Conservation (phyloP, 73 alveolate species). For the Tetrahymena elliotti region DNA sequence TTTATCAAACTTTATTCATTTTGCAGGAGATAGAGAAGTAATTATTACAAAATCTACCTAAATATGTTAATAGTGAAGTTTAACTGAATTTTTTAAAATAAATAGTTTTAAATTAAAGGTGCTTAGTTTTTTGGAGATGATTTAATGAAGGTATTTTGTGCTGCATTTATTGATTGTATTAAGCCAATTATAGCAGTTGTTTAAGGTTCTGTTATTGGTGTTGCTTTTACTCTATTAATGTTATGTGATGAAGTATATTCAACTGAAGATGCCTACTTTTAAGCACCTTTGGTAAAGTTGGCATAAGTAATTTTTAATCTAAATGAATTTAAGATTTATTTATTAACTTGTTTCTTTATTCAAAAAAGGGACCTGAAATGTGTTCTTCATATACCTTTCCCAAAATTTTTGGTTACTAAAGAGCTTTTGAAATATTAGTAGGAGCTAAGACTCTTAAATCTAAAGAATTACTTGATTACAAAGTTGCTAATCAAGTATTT, state of each 20-base stretch:
- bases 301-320: not conserved
- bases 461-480: not conserved
- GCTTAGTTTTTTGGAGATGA: not conserved
- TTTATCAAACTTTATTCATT: not conserved
- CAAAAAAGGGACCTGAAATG: not conserved
- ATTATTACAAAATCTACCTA: not conserved
- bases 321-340: not conserved
- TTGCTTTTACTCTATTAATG: not conserved
- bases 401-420: not conserved
- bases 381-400: not conserved
- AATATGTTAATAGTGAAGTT: too few species aligned
- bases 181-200: not conserved
- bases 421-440: not conserved
- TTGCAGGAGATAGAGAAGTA: not conserved
- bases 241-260: not conserved
- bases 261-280: not conserved
- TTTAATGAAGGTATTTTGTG: not conserved
- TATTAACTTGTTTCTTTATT: not conserved
- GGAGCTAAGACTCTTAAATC: not conserved
- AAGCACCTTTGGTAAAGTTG: not conserved
- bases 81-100: too few species aligned
- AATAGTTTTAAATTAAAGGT: not conserved
- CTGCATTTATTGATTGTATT: not conserved
- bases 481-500: not conserved
- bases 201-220: not conserved